These are phyloP conservation scores for Afroboletus lepidellus DNA, from an alignment of 1,284 basidiomycete genomes.

Conservation along the genomic window DNA sequence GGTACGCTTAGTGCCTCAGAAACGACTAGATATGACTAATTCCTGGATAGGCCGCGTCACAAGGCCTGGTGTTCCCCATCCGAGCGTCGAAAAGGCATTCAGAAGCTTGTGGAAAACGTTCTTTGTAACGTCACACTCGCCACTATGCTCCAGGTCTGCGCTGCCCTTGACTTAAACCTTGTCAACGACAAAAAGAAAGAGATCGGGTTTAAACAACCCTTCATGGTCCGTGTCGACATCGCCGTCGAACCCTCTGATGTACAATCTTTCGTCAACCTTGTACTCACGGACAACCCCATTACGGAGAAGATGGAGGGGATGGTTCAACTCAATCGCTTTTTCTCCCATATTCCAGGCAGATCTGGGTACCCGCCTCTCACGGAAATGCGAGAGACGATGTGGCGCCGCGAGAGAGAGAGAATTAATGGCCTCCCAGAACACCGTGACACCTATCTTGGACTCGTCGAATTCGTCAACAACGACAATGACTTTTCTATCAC, in stretches of 20 bases:
- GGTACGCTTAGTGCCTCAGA: slow-evolving; percentile 1
- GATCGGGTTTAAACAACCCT: slow-evolving; percentile 20
- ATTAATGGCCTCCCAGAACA: background rate
- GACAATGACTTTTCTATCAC: slow-evolving; percentile 19
- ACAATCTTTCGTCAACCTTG: slow-evolving; percentile 14
- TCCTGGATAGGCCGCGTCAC: slow-evolving; percentile 20
- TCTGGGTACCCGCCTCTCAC: slow-evolving; percentile 15
- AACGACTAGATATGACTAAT: background rate
- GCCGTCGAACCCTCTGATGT: slow-evolving; percentile 26
- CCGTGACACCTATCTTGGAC: slow-evolving; percentile 10
- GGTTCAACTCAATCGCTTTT: slow-evolving; percentile 26
- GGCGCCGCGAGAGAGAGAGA: slow-evolving; percentile 8
- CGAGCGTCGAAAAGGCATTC: slow-evolving; percentile 22
- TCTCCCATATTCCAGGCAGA: slow-evolving; percentile 15
- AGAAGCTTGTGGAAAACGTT: slow-evolving; percentile 22
- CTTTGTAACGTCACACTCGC: slow-evolving; percentile 17
- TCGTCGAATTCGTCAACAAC: slow-evolving; percentile 23
- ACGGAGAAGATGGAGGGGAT: slow-evolving; percentile 20
- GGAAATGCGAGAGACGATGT: slow-evolving; percentile 8
- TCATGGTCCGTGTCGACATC: slow-evolving; percentile 24
- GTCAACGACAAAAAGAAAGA: slow-evolving; percentile 9
- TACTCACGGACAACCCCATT: slow-evolving; percentile 8
- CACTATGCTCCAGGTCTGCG: slow-evolving; percentile 20
- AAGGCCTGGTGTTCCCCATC: slow-evolving; percentile 19
- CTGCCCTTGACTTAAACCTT: slow-evolving; percentile 21